A percentile compares a stretch with the other conserved stretches of the same genome.
Evolutionary conservation across 2,329 filamentous ascomycete species (phyloP).

Genomic region (Sarocladiaceae sp.): DNA sequence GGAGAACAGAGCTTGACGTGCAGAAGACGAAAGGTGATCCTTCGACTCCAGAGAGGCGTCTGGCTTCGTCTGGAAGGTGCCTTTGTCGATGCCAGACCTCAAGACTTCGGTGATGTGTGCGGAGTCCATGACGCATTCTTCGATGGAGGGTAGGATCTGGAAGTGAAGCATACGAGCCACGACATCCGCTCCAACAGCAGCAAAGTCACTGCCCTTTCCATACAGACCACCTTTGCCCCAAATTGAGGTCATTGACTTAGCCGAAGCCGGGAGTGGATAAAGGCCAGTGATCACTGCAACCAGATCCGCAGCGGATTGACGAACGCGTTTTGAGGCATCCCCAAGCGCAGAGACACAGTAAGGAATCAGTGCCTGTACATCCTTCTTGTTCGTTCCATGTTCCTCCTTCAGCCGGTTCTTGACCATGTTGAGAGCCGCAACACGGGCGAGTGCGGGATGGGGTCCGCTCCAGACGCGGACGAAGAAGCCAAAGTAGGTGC

Average conservation of each 20-base stretch:
- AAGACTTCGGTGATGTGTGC: conserved; percentile 65
- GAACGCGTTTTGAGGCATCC: conserved; percentile 72
- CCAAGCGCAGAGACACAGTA: conserved; percentile 72
- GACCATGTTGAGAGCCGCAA: conserved; percentile 63
- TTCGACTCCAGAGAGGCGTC: conserved; percentile 43
- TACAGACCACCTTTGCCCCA: conserved; percentile 68
- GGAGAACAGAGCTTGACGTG: conserved; percentile 60
- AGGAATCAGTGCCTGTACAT: conserved; percentile 79
- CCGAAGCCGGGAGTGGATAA: conserved; percentile 34
- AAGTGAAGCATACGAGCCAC: conserved; percentile 43
- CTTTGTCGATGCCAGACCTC: conserved; percentile 33
- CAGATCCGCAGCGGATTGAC: conserved; percentile 69
- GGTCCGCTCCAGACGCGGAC: conserved; percentile 69
- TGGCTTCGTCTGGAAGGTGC: conserved; percentile 31
- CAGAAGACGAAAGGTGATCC: conserved; percentile 52
- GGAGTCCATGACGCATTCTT: conserved; percentile 81
- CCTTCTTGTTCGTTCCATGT: conserved; percentile 42
- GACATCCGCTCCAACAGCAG: conserved; percentile 10
- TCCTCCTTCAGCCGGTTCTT: conserved; percentile 51
- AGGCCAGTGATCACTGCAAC: conserved; percentile 50
- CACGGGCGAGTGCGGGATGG: conserved; percentile 64
- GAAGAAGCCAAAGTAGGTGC: conserved; percentile 73
- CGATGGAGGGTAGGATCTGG: conserved; percentile 69
- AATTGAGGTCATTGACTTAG: conserved; percentile 30
- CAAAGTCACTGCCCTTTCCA: conserved; percentile 37